A percentile compares a stretch with the other conserved stretches of the same genome.
These are phyloP conservation scores for Dendrobium catenatum DNA, from an alignment of 106 monocot genomes.

Conservation along the genomic window DNA sequence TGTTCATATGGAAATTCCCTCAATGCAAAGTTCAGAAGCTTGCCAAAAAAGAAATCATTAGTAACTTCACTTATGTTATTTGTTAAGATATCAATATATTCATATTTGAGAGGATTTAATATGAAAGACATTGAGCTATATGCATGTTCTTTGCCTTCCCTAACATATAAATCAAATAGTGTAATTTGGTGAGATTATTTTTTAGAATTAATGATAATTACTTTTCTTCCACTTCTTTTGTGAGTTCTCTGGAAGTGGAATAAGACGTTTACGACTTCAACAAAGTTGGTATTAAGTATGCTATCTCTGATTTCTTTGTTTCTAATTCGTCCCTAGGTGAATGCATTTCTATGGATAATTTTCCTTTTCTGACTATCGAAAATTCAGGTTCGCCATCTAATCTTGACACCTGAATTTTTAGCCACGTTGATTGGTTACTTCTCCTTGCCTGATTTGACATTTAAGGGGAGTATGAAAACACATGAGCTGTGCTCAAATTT, in stretches of 20 bases:
- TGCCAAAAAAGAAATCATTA: no score
- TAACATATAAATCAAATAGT: no score
- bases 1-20: no score
- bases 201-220: slow-evolving; percentile 18
- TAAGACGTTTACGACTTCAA: slow-evolving; percentile 2
- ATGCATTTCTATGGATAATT: slow-evolving; percentile 32
- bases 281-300: slow-evolving; percentile 4
- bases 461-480: slow-evolving; percentile 17
- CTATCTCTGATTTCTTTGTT: slow-evolving; percentile 32
- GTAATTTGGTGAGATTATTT: slow-evolving; percentile 21
- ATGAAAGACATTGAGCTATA: no score
- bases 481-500: slow-evolving; percentile 12
- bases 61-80: no score
- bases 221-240: slow-evolving; percentile 7
- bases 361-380: slow-evolving; percentile 47
- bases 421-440: slow-evolving; percentile 75
- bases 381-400: slow-evolving; percentile 20
- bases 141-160: no score
- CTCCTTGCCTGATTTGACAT: slow-evolving; percentile 74
- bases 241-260: neutral
- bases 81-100: no score
- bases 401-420: slow-evolving; percentile 63
- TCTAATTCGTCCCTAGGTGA: slow-evolving; percentile 8
- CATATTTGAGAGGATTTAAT: no score
- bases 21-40: no score